Evolutionary conservation across 73 alveolate genomes (phyloP).

Genomic region (Tetrahymena elliotti): DNA sequence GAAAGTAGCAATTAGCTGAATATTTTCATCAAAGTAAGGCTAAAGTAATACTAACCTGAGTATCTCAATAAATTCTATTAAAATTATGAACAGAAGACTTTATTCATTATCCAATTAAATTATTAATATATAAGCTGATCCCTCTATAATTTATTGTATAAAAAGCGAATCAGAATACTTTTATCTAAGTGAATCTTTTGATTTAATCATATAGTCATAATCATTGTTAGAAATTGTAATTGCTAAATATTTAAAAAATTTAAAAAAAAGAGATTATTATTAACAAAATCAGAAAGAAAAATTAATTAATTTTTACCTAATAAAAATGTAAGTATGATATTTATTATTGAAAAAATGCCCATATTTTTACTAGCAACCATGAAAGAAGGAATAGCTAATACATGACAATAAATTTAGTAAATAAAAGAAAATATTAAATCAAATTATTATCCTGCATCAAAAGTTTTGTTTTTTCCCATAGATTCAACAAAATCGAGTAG

Average conservation of each 20-base stretch:
- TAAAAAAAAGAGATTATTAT: neutral
- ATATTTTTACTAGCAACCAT: neutral
- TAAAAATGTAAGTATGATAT: neutral
- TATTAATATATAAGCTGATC: neutral
- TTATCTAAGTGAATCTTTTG: neutral
- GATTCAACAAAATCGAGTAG: neutral
- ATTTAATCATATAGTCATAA: neutral
- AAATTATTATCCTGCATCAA: neutral
- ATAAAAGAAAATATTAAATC: neutral
- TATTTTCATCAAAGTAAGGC: neutral
- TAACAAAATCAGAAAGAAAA: neutral
- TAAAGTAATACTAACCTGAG: neutral
- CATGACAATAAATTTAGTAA: neutral
- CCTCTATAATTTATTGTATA: neutral
- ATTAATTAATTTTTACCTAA: neutral
- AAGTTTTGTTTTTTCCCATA: neutral
- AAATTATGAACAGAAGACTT: neutral
- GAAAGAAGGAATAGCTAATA: neutral
- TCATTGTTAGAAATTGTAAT: neutral
- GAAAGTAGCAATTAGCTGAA: neutral
- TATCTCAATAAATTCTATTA: neutral
- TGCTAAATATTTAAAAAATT: neutral
- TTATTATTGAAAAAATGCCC: neutral
- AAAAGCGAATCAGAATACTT: neutral
- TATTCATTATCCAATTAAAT: neutral